phyloP scores from a whole-genome alignment of 495 filamentous ascomycete species.

The Geoglossum glabrum region DNA sequence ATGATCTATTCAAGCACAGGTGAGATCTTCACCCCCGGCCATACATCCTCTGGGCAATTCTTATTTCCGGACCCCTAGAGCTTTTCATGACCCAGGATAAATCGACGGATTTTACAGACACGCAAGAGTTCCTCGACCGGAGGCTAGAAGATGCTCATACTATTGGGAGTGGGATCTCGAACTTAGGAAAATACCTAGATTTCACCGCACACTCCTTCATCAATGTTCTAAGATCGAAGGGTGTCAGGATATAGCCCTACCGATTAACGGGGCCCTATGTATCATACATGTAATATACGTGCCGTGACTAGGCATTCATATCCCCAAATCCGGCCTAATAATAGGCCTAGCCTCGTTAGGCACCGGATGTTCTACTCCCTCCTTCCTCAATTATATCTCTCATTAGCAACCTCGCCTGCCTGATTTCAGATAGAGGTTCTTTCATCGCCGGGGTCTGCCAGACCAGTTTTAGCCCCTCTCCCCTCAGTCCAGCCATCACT shows the following conservation, averaged over 20 bases:
- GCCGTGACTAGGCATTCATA: not conserved
- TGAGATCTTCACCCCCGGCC: not conserved
- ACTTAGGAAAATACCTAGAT: slow-evolving; percentile 49
- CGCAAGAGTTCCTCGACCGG: slow-evolving; percentile 57
- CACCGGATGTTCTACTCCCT: not conserved
- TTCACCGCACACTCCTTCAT: slow-evolving; percentile 48
- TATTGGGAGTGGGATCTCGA: slow-evolving; percentile 36
- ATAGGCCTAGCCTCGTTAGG: not conserved
- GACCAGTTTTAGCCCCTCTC: not conserved
- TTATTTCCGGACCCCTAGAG: slow-evolving; percentile 25
- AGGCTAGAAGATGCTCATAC: slow-evolving; percentile 47
- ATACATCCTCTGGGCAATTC: not conserved
- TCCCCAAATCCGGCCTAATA: not conserved
- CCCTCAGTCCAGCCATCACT: not conserved
- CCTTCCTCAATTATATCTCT: not conserved
- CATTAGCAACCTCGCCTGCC: not conserved
- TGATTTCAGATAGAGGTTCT: not conserved
- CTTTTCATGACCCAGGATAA: slow-evolving; percentile 82
- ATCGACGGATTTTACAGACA: slow-evolving; percentile 44
- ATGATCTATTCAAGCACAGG: slow-evolving; percentile 57
- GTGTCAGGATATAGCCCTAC: slow-evolving; percentile 29
- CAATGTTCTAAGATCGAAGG: slow-evolving; percentile 45
- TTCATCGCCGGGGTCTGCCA: not conserved
- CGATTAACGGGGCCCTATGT: not conserved
- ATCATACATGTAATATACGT: not conserved